Evolutionary conservation across 352 stramenopile genomes (phyloP).

Genomic region (Plasmopara muralis): DNA sequence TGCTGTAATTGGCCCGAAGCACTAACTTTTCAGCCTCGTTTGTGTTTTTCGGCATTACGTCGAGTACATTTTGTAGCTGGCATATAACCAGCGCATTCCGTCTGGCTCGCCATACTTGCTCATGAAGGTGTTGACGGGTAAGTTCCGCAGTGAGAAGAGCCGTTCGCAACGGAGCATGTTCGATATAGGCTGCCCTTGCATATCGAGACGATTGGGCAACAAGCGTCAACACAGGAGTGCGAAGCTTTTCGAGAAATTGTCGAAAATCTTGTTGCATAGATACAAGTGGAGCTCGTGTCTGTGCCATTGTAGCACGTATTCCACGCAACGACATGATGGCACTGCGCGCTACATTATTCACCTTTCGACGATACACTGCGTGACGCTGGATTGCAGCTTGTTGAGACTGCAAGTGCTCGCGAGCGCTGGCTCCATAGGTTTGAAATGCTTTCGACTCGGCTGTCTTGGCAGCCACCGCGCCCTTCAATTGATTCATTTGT

Average conservation of each 20-base stretch:
- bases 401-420: slow-evolving; percentile 57
- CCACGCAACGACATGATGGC: slow-evolving; percentile 31
- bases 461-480: slow-evolving; percentile 55
- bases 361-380: slow-evolving; percentile 42
- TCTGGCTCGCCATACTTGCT: slow-evolving; percentile 56
- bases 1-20: slow-evolving; percentile 51
- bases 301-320: slow-evolving; percentile 34
- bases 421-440: slow-evolving; percentile 50
- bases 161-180: slow-evolving; percentile 45
- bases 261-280: slow-evolving; percentile 47
- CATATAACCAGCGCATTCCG: slow-evolving; percentile 55
- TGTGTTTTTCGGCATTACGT: slow-evolving; percentile 2
- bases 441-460: slow-evolving; percentile 70
- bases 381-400: slow-evolving; percentile 48
- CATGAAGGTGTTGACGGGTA: slow-evolving; percentile 53
- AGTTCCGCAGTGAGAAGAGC: slow-evolving; percentile 38
- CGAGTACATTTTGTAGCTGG: slow-evolving; percentile 44
- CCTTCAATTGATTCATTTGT: slow-evolving; percentile 67
- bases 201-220: slow-evolving; percentile 41
- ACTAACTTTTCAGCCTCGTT: slow-evolving; percentile 12
- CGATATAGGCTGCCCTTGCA: slow-evolving; percentile 38
- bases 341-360: slow-evolving; percentile 38
- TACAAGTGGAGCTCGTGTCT: slow-evolving; percentile 44
- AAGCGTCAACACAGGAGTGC: slow-evolving; percentile 44
- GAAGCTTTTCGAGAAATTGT: slow-evolving; percentile 40